A percentile compares a stretch with the other conserved stretches of the same genome.
phyloP scores from a whole-genome alignment of 257 asterid genomes.

The Solanum habrochaites region DNA sequence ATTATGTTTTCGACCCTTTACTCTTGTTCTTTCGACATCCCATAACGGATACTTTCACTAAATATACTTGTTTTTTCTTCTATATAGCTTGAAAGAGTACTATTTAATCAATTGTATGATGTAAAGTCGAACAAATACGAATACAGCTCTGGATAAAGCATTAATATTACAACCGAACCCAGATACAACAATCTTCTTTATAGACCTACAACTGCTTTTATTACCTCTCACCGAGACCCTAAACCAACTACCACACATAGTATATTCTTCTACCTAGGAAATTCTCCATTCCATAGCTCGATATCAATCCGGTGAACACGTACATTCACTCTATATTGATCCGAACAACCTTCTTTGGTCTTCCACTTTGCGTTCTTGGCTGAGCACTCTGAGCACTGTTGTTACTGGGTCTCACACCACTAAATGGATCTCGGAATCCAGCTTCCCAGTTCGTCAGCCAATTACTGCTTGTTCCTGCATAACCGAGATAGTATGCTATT shows the following conservation, averaged over 20 bases:
- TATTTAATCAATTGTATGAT: neutral
- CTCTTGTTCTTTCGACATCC: too few species aligned
- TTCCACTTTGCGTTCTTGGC: slow-evolving; percentile 13
- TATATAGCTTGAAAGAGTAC: neutral
- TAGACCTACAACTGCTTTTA: neutral
- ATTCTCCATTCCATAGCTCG: neutral
- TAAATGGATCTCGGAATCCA: slow-evolving; percentile 17
- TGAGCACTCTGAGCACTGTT: neutral
- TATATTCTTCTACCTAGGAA: neutral
- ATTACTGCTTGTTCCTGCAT: slow-evolving; percentile 21
- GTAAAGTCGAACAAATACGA: neutral
- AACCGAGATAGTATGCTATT: neutral
- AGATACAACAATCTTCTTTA: neutral
- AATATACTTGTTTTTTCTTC: neutral
- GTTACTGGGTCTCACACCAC: neutral
- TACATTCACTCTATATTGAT: slow-evolving; percentile 48
- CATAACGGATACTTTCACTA: neutral
- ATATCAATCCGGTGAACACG: neutral
- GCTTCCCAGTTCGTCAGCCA: slow-evolving; percentile 14
- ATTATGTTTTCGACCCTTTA: too few species aligned
- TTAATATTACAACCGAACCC: neutral
- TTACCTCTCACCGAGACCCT: neutral
- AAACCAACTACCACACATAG: neutral
- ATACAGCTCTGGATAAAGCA: neutral
- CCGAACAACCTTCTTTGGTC: slow-evolving; percentile 41